These are phyloP conservation scores for Acanthamoeba triangularis DNA, from an alignment of 208 protist genomes.

Conservation along the genomic window DNA sequence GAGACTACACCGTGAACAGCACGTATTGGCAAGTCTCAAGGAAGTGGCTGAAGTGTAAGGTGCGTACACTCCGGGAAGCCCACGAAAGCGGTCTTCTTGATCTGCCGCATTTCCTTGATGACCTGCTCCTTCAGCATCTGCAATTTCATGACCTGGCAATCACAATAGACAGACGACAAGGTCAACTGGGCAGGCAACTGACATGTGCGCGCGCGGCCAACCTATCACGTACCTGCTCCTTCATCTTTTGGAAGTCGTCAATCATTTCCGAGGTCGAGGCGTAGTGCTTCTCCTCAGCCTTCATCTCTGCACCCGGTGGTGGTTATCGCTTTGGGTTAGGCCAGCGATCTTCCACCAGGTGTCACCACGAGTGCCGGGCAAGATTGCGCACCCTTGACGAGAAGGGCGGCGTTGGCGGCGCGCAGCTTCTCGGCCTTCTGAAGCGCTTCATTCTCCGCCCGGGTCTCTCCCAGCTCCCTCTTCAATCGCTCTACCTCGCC, in stretches of 20 bases:
- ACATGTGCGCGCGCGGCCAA: neutral
- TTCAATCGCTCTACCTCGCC: neutral
- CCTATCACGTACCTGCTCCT: constrained; percentile 24
- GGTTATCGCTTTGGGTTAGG: neutral
- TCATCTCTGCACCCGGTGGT: neutral
- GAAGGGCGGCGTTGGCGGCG: neutral
- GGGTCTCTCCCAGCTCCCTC: neutral
- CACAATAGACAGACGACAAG: neutral
- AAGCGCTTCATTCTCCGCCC: neutral
- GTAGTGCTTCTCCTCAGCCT: constrained; percentile 56
- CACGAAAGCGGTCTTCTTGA: constrained; percentile 56
- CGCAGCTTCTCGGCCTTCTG: constrained; percentile 31
- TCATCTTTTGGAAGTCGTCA: constrained; percentile 55
- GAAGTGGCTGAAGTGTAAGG: neutral
- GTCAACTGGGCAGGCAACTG: no score
- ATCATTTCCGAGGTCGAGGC: neutral
- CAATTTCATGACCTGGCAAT: constrained; percentile 47
- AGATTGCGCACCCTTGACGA: neutral
- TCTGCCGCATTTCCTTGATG: constrained; percentile 59
- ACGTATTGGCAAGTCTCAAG: no score
- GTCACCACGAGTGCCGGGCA: neutral
- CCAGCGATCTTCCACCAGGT: no score
- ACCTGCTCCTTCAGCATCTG: constrained; percentile 63
- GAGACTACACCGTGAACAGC: neutral
- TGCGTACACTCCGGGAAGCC: neutral